Evolutionary conservation across 1,284 basidiomycete genomes (phyloP), one percentile per base, ranked within the genome.

Genomic region (Marasmius sp.): DNA sequence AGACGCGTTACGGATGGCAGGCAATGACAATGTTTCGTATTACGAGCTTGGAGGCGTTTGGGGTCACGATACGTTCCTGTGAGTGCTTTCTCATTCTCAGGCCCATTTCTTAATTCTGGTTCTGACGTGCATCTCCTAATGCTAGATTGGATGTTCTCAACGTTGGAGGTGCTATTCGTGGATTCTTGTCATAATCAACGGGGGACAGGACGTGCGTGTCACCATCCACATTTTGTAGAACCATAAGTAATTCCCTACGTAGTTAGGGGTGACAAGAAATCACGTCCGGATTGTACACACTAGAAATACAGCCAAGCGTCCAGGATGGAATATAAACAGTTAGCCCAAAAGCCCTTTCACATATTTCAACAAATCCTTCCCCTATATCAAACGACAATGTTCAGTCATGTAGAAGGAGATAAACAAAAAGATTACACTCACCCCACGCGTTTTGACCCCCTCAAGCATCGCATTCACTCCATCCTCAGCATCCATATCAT

Each of bases 21-120:
- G 97, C 0, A 97, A 97, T 74, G 77, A 86, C 20, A 79, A 84
- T 63, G 97, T 99, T 37, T 91, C 93, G 62, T 99, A 98, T 76
- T 99, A 97, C 75, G 97, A 99, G 78, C 84, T 99, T 8, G 96
- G 97, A 45, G 95, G 97, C 4, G 96, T 98, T 14, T 98, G 95
- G 93, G 97, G 97, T 1, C 94, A 96, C 71, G 96, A 99, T 77
- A 98, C 95, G 34, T 99, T 99, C 79, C 80, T 99, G 79, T 82
- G 64, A 74, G 79, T 76, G 1, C 6, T 49, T 37, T 59, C 33
- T 38, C 27, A 27, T 27, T 27, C 27, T 27, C 27, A 5, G 5
- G 27, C 5, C 34, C 20, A 53, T 34, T n/a, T 51, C 33, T 22
- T 14, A n/a, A 12, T 47, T 14, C 38, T 61, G 62, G 56, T 12